These are phyloP conservation scores for Achaetomium macrosporum DNA, from an alignment of 2,329 filamentous ascomycete species.

Conservation along the genomic window DNA sequence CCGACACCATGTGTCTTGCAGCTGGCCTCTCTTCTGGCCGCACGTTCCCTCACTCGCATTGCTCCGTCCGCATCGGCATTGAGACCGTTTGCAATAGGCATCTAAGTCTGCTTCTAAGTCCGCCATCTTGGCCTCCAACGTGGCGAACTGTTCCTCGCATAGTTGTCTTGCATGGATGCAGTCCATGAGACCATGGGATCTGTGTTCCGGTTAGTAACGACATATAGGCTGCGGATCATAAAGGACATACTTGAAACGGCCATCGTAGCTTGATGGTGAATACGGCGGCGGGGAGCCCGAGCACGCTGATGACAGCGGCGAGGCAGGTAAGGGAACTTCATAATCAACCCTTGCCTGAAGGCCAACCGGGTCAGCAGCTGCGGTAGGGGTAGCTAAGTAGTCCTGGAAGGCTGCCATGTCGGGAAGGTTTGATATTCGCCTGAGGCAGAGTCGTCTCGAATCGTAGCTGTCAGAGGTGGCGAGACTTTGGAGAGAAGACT, in stretches of 20 bases:
- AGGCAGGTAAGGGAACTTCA: background rate
- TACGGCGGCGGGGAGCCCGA: background rate
- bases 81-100: background rate
- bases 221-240: background rate
- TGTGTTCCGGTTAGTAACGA: background rate
- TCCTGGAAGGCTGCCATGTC: background rate
- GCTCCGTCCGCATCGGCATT: conserved; percentile 9
- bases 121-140: background rate
- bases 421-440: background rate
- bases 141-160: conserved; percentile 10
- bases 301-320: background rate
- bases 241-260: background rate
- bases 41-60: no score
- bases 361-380: background rate
- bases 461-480: background rate
- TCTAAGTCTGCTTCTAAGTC: background rate
- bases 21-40: no score
- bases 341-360: background rate
- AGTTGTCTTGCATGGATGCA: conserved; percentile 1
- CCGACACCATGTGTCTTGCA: background rate
- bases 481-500: background rate
- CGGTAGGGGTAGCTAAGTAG: background rate
- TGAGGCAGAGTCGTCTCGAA: background rate
- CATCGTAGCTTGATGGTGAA: background rate
- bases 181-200: background rate